Base-by-base conservation (phyloP, 129 eudicot genomes). In the Scalesia atractyloides region DNA sequence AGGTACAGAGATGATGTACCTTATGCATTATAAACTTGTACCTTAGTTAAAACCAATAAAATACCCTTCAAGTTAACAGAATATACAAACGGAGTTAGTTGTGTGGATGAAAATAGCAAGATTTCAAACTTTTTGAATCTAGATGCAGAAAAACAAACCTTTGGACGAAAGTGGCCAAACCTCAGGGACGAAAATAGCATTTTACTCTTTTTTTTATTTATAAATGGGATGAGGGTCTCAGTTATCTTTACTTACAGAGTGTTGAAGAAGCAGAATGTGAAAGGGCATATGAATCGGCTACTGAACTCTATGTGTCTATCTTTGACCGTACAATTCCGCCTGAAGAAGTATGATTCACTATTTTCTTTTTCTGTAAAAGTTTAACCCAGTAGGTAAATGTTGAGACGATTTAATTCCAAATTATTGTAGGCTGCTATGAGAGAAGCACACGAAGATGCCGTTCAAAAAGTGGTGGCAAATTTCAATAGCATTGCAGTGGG, bases 211-310 rank as follows among this genome's bases (percentile, higher is more conserved):
- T 17, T 17, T 14, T 7, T 61, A 0, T 20, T 57, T 47, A 59
- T n/a, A 47, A 59, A 59, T 46, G 47, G 26, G 68, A 47, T 47
- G 20, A 50, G 5, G 62, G 5, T 58, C 34, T 73, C 46, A 74
- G 22, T 59, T 63, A 52, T 34, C 18, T 54, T 7, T 64, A 4
- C 54, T 11, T 80, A 68, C 79, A 95, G 99, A 91, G 95, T 83
- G 99, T 95, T 69, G 99, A 95, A 83, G 99, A 95, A 80, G 88
- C 96, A 70, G 99, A 95, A 87, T 91, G 99, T 78, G 89, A 92
- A 74, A 88, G 94, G 80, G 99, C 96, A n/a, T 95, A 81, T 82
- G 97, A 95, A 64, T 59, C 82, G 69, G 96, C 94, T 49, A 60
- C 94, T 60, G 99, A 95, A 74, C 89, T 79, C 19, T 95, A 95